Percentiles rank a stretch among this genome's conserved stretches.
Evolutionary conservation across 257 asterid species (phyloP).

Genomic region (Solanum paucissectum): DNA sequence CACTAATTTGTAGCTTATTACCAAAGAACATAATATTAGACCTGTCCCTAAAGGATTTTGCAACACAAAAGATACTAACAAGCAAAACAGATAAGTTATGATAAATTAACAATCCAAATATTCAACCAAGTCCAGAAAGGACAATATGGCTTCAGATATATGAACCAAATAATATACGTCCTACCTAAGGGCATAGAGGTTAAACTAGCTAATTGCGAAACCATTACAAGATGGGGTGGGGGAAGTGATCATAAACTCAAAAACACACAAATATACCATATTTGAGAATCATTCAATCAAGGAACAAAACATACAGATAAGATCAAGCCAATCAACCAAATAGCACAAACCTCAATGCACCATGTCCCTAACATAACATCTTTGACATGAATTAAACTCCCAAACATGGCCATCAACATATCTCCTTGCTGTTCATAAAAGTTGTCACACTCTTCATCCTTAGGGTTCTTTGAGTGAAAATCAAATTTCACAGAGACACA

Average conservation of each 20-base stretch:
- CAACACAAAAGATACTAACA: not conserved
- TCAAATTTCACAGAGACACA: not conserved
- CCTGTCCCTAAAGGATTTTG: not conserved
- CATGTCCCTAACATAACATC: not conserved
- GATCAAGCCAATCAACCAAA: not conserved
- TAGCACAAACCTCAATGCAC: conserved; percentile 1
- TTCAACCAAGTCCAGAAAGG: not conserved
- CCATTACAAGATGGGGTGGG: not conserved
- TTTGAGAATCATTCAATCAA: not conserved
- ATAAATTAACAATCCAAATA: not conserved
- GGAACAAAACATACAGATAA: not conserved
- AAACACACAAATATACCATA: not conserved
- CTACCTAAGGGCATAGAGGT: not conserved
- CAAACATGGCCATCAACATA: not conserved
- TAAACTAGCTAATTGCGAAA: not conserved
- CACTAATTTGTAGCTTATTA: not conserved
- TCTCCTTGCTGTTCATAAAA: not conserved
- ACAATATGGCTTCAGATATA: not conserved
- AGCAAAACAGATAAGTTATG: not conserved
- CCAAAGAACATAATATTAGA: not conserved
- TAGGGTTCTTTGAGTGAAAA: not conserved
- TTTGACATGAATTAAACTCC: not conserved
- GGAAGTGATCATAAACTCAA: not conserved
- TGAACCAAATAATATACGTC: not conserved
- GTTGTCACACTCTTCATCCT: not conserved